Evolutionary conservation across 441 rosid species (phyloP), one percentile per base, ranked within the genome.

Genomic region (Melastoma candidum): DNA sequence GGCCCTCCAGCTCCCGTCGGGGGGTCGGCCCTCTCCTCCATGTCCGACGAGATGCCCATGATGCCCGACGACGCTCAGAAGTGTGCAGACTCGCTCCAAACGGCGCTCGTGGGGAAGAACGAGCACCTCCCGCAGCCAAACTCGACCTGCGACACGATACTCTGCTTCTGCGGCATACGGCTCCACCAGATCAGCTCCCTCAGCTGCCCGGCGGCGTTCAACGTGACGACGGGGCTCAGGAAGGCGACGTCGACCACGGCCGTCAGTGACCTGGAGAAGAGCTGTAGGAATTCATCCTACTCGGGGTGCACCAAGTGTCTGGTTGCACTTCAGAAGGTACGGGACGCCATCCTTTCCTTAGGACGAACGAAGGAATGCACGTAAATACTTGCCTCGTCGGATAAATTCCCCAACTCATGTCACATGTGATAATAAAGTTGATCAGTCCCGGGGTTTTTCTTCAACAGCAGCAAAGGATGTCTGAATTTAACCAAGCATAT

Each of bases 11-110:
- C 51, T 93, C 7, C 69, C 81, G 1, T 78, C 83, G 41, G 64
- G n/a, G n/a, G 84, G 2, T 84, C 90, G 41, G 84, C 85, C 22
- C 39, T 63, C 4, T 56, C 81, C 12, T 53, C 79, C 2, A 66
- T 76, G 2, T 92, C 81, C 59, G 63, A 60, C 2, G 64, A 51
- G 46, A 61, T 73, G n/a, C 98, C 98, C 2, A 84, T 93, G 95
- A 83, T 74, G 77, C 99, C 99, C 0, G 90, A 86, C 58, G 99
- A 93, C 74, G 86, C 96, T 0, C 97, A 93, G 72, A 89, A 83
- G 69, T 93, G 99, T 63, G 99, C 89, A 52, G 75, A 89, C 75
- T 82, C 95, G 8, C 56, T 93, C 56, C 97, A 86, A 57, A 72
- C 71, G 43, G 93, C 99, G 47, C 74, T 93, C 47, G 32, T 79